Base-by-base conservation (phyloP, 2,329 filamentous ascomycete species). In the Ophiostoma triangulosporum region DNA sequence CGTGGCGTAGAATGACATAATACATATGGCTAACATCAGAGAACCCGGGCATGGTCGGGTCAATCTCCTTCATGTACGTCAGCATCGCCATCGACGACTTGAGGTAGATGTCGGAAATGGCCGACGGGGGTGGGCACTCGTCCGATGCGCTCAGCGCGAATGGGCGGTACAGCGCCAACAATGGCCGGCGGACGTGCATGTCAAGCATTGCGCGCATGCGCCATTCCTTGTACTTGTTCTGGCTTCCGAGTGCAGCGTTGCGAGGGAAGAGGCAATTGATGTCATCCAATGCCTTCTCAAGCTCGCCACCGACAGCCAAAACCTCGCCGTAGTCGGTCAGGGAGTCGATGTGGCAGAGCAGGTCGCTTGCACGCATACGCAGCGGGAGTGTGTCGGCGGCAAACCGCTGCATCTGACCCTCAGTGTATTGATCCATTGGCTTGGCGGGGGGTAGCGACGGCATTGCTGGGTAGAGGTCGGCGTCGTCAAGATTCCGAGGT, bases 61-160 rank as follows among this genome's bases (percentile, higher is more conserved):
- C 74, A 6, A 78, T 62, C 56, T 78, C 75, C 56, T 78, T 75
- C 45, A 78, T 64, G 54, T 77, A 78, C 14, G 71, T 73, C 48
- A 78, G 65, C n/a, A 79, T 70, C 15, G 74, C 69, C 69, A 78
- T 76, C 3, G 73, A 77, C 0, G 75, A 78, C 50, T 73, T 69
- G 33, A 80, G 63, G 56, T 78, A 79, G 5, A 71, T 68, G 26
- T 73, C 70, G 48, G 73, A 69, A 32, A 79, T 76, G 12, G 56
- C 55, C 1, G 54, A 24, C 54, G 76, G 73, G 6, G 68, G 65
- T 11, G 75, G 76, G 2, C 70, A 72, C 52, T 75, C 73, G 6
- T 68, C 62, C 12, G 58, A 56, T 3, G 71, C 68, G n/a, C 74
- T 73, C 57, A 79, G 65, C 4, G 74, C 75, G 59, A 78, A 74